Base-by-base conservation (phyloP, 148 eudicot genomes). In the Simmondsia chinensis region DNA sequence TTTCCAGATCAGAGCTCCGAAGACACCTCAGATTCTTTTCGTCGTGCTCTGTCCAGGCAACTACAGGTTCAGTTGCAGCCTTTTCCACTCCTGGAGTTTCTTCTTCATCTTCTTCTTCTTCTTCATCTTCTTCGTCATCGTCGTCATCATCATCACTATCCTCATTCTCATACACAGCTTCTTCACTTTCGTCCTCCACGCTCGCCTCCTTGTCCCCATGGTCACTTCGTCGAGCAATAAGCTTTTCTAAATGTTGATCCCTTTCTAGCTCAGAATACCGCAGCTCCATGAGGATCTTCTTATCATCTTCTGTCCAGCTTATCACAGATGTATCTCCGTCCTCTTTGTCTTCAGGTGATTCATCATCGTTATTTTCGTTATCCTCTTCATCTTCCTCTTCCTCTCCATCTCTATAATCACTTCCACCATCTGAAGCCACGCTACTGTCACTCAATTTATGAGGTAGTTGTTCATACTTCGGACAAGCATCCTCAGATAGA, bases 41-140 rank as follows among this genome's bases (percentile, higher is more conserved):
- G 32, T 79, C 87, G 38, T 75, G 76, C 28, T 75, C 87, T 10
- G 87, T 79, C 87, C 87, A 79, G 23, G 63, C 59, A 27, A 74
- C 66, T 22, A 64, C 74, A 16, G 61, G 52, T 43, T 68, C 37
- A 23, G 48, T 33, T 35, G 47, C 54, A 22, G 37, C 66, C 14
- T 48, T 50, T 47, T 59, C 68, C 18, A 14, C 37, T 3, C 32
- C 50, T 3, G 4, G 7, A 20, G 21, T 41, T 12, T 54, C 77
- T 10, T 68, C 64, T 14, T 64, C 71, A 4, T 73, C 83, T 3
- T 62, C 61, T 1, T 75, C 82, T 0, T 75, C 60, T 7, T 61
- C 66, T 11, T 54, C 61, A 2, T 54, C 62, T 0, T 62, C 69
- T 9, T 25, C 77, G 33, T 52, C 51, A 12, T 50, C 72, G 10